These are phyloP conservation scores for Plasmodium gonderi DNA, from an alignment of 169 alveolate genomes.

Conservation along the genomic window DNA sequence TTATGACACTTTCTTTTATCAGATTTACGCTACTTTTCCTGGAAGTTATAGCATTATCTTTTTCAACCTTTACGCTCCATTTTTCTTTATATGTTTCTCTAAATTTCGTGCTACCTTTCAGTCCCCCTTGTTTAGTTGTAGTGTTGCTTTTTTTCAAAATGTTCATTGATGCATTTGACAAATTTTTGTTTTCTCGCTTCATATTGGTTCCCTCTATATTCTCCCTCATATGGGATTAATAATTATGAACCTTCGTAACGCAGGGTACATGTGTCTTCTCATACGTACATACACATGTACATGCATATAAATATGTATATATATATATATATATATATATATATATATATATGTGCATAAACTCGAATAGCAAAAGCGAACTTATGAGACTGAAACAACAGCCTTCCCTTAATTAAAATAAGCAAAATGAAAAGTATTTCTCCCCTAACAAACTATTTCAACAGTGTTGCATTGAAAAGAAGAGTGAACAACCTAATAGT, in stretches of 20 bases:
- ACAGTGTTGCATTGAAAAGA: not conserved
- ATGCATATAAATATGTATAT: not conserved
- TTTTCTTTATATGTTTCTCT: slow-evolving; percentile 11
- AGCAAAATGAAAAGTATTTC: not conserved
- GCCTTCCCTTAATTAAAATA: not conserved
- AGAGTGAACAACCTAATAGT: not conserved
- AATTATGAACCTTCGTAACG: not conserved
- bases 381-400: not conserved
- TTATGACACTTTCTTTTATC: not conserved
- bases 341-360: not conserved
- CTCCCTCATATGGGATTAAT: not conserved
- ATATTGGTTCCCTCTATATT: not conserved
- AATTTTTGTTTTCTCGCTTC: slow-evolving; percentile 13
- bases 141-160: slow-evolving; percentile 25
- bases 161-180: slow-evolving; percentile 5
- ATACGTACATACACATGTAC: not conserved
- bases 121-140: not conserved
- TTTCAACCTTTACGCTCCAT: not conserved
- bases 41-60: not conserved
- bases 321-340: not conserved
- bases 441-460: not conserved
- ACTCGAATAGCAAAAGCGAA: not conserved
- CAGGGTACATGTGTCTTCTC: not conserved
- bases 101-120: not conserved
- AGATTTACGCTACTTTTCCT: not conserved